Evolutionary conservation across 331 rosid genomes (phyloP).

Genomic region (Malus hybrid): DNA sequence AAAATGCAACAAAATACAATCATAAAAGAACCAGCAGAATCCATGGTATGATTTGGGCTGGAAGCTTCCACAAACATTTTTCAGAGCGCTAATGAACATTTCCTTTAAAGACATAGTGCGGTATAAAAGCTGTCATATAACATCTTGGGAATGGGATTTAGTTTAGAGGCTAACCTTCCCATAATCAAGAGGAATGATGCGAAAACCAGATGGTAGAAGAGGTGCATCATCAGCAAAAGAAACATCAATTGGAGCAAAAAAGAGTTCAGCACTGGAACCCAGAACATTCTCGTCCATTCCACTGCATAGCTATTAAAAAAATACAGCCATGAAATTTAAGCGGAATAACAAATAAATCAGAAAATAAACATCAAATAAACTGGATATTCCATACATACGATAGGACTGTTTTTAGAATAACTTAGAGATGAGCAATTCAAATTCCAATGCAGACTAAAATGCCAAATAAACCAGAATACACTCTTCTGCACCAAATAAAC

Average conservation of each 20-base stretch:
- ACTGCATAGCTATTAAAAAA: slow-evolving; percentile 68
- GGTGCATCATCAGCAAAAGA: slow-evolving; percentile 99
- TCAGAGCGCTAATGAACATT: background rate
- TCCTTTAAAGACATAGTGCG: background rate
- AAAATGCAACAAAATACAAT: too few species aligned
- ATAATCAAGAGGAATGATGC: slow-evolving; percentile 93
- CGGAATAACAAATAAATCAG: background rate
- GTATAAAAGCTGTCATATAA: background rate
- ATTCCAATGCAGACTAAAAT: too few species aligned
- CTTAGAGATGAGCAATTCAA: too few species aligned
- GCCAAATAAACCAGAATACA: too few species aligned
- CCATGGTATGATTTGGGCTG: slow-evolving; percentile 92
- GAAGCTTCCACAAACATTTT: slow-evolving; percentile 59
- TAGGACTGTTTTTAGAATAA: too few species aligned
- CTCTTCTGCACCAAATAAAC: too few species aligned
- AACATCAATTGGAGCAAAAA: slow-evolving; percentile 95
- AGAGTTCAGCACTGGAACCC: slow-evolving; percentile 91
- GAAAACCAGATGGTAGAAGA: slow-evolving; percentile 55
- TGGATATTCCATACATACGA: too few species aligned
- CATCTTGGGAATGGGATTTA: background rate
- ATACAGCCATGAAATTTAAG: slow-evolving; percentile 14
- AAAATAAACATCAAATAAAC: too few species aligned
- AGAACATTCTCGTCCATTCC: slow-evolving; percentile 99
- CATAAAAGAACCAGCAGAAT: slow-evolving; percentile 28
- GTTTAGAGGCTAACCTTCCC: slow-evolving; percentile 60